Evolutionary conservation across 768 basidiomycete genomes (phyloP).

Genomic region (Austroboletus festivus): DNA sequence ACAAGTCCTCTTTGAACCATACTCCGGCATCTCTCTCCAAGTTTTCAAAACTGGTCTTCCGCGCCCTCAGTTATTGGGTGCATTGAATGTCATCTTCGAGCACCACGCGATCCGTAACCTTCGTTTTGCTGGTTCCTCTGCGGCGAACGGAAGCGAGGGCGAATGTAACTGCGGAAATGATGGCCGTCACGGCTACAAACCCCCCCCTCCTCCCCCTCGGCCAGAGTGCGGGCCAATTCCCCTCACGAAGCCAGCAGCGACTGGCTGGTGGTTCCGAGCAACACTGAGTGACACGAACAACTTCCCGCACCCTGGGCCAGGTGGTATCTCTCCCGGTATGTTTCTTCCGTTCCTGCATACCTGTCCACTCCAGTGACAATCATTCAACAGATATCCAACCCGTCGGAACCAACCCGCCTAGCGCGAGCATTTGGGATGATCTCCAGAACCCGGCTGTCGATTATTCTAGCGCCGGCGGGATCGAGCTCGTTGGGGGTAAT

Average conservation of each 20-base stretch:
- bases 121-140: conserved; percentile 8
- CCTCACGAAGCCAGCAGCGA: conserved; percentile 8
- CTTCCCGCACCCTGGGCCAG: conserved; percentile 1
- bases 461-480: background rate
- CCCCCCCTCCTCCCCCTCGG: too few relatives aligned
- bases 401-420: conserved; percentile 1
- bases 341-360: background rate
- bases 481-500: conserved; percentile 3
- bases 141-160: background rate
- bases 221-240: conserved; percentile 1
- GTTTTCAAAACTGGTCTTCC: background rate
- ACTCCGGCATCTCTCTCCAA: conserved; percentile 8
- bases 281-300: background rate
- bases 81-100: conserved; percentile 12
- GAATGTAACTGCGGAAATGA: background rate
- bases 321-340: conserved; percentile 2
- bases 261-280: conserved; percentile 12
- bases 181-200: background rate
- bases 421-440: background rate
- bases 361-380: background rate
- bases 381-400: conserved; percentile 4
- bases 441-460: conserved; percentile 1
- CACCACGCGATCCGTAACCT: conserved; percentile 11
- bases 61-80: conserved; percentile 1
- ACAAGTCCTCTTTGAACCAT: conserved; percentile 3